Conservation (phyloP, 495 filamentous ascomycete species). For the Melanomma pulvis-pyrius region DNA sequence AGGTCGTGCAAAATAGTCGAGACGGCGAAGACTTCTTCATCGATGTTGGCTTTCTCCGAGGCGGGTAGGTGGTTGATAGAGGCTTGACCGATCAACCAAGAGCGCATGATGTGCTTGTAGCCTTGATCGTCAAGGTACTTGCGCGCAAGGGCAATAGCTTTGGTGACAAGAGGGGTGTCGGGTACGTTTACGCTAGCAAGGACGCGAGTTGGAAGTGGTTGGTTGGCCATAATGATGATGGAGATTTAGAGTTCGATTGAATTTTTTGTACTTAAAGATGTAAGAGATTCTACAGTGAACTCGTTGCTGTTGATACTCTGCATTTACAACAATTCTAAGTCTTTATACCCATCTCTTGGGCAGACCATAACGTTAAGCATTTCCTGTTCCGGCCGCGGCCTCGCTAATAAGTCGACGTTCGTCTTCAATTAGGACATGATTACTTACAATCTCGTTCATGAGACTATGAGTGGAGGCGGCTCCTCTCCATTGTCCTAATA, state of each 20-base stretch:
- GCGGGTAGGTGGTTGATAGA: conserved; percentile 17
- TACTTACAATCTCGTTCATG: neutral
- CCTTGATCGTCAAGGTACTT: conserved; percentile 11
- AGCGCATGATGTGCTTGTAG: conserved; percentile 38
- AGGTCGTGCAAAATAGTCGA: conserved; percentile 47
- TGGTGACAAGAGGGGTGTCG: conserved; percentile 32
- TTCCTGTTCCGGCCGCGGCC: no score
- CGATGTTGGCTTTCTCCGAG: conserved; percentile 4
- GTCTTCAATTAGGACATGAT: neutral
- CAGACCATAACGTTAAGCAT: neutral
- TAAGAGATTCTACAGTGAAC: neutral
- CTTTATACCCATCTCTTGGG: neutral
- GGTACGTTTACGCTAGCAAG: conserved; percentile 25
- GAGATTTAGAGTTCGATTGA: neutral
- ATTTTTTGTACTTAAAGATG: no score
- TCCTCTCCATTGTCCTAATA: neutral
- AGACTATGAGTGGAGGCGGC: neutral
- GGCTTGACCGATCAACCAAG: conserved; percentile 27
- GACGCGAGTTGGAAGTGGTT: conserved; percentile 9
- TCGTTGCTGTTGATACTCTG: neutral
- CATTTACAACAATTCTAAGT: neutral
- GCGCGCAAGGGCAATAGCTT: conserved; percentile 24
- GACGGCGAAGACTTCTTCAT: conserved; percentile 45
- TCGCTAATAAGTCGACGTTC: neutral
- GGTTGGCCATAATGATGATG: neutral